These are phyloP conservation scores for Eudorina sp. DNA, from an alignment of 139 green algal species.

Conservation along the genomic window DNA sequence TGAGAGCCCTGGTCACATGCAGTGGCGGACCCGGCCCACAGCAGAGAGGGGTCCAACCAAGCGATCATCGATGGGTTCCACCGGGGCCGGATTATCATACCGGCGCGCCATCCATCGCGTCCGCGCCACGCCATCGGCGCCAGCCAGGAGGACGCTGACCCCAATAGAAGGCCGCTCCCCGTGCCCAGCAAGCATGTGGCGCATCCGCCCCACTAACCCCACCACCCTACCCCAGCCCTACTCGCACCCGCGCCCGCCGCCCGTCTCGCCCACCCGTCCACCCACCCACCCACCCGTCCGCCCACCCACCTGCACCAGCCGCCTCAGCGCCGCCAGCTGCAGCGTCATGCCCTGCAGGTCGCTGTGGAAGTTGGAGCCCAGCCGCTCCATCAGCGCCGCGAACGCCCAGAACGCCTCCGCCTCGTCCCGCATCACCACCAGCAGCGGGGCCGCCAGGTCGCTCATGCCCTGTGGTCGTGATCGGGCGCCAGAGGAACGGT, in stretches of 20 bases:
- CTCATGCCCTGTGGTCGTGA: constrained; percentile 86
- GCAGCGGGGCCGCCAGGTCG: constrained; percentile 83
- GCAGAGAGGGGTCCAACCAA: too few relatives aligned
- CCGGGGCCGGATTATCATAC: too few relatives aligned
- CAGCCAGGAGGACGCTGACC: too few relatives aligned
- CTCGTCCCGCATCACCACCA: constrained; percentile 78
- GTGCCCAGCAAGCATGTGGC: too few relatives aligned
- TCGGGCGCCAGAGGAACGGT: too few relatives aligned
- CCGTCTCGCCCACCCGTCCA: too few relatives aligned
- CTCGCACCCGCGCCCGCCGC: too few relatives aligned
- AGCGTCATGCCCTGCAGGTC: constrained; percentile 87
- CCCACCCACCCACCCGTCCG: not conserved
- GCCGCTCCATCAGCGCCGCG: constrained; percentile 83
- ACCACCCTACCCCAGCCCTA: not conserved
- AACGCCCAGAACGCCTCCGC: constrained; percentile 78
- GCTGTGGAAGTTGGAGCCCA: constrained; percentile 83
- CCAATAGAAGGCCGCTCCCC: not conserved
- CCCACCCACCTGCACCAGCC: constrained; percentile 75
- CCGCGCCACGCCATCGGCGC: not conserved
- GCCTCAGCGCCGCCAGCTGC: constrained; percentile 83
- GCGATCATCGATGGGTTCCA: too few relatives aligned
- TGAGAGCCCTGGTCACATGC: too few relatives aligned
- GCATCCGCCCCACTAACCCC: not conserved
- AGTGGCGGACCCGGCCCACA: too few relatives aligned
- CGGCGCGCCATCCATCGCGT: not conserved